Evolutionary conservation across 2,329 filamentous ascomycete genomes (phyloP).

Genomic region (Magnaporthiopsis rhizophila): DNA sequence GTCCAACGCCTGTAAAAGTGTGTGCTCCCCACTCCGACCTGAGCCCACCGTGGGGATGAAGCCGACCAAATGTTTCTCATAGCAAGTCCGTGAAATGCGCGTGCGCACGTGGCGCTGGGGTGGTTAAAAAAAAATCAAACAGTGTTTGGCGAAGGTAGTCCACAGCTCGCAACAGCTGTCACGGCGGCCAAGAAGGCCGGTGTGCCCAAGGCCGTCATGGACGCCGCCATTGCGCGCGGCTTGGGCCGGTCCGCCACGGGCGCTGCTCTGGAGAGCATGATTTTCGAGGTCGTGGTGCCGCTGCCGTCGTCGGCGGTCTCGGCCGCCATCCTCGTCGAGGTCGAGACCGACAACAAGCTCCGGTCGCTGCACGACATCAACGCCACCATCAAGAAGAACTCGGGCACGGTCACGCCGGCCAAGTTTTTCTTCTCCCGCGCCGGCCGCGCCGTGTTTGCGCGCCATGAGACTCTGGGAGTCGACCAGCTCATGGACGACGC

Average conservation of each 20-base stretch:
- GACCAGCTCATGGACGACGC: slow-evolving; percentile 73
- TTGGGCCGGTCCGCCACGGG: slow-evolving; percentile 75
- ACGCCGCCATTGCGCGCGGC: slow-evolving; percentile 77
- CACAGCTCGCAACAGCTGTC: slow-evolving; percentile 64
- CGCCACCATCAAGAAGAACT: slow-evolving; percentile 59
- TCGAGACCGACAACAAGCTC: slow-evolving; percentile 74
- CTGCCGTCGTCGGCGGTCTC: slow-evolving; percentile 34
- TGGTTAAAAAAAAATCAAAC: background rate
- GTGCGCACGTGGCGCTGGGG: background rate
- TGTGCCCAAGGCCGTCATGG: slow-evolving; percentile 71
- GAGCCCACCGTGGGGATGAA: background rate
- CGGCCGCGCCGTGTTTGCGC: slow-evolving; percentile 64
- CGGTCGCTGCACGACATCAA: slow-evolving; percentile 69
- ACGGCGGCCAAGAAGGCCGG: slow-evolving; percentile 73
- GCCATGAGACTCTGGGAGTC: slow-evolving; percentile 37
- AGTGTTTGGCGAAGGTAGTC: slow-evolving; percentile 65
- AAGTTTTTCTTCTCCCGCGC: slow-evolving; percentile 79
- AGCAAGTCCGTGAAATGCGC: background rate
- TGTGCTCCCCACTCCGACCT: slow-evolving; percentile 17
- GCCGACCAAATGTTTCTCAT: background rate
- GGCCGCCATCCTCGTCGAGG: slow-evolving; percentile 74
- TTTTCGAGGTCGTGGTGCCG: slow-evolving; percentile 74
- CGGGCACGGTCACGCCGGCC: slow-evolving; percentile 64
- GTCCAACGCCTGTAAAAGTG: slow-evolving; percentile 66
- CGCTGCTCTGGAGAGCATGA: slow-evolving; percentile 65